Base-by-base conservation (phyloP, 108 stramenopile species). In the Nannochloropsis gaditana region DNA sequence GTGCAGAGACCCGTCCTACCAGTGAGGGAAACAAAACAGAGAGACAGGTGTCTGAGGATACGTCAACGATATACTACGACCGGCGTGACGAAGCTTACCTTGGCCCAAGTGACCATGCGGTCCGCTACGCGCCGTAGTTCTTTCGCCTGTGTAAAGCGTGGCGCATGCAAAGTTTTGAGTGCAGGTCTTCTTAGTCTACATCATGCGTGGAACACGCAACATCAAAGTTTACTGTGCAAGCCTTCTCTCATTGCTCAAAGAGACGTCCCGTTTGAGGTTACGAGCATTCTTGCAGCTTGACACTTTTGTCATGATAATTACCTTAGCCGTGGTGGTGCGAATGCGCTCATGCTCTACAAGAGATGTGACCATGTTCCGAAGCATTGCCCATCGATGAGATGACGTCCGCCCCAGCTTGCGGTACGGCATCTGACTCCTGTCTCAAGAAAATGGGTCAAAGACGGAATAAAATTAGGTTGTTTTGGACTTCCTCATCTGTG, bases 301-400 rank as follows among this genome's bases (percentile, higher is more conserved):
- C 31, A 31, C 31, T 31, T 31, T 31, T 31, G 31, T 31, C 1
- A 31, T 31, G 31, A 31, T 31, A 31, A 15, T 73, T 4, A 73
- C 59, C 87, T 95, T 95, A 80, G 97, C 93, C 11, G 94, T 83
- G 9, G 99, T 99, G 42, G 99, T 99, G 82, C 94, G 93, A 89
- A 99, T 96, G 43, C 99, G 94, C 86, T 99, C 99, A 90, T 98
- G 96, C 82, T 96, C 93, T 85, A 99, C 96, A 45, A 99, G 88
- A 45, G 95, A 96, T 59, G 96, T 96, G 21, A 97, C 95, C 93
- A 89, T 89, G 43, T 89, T 89, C 82, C 85, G 80, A 9, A 43
- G 21, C 42, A 80, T 43, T 80, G 44, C 43, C 11, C 15, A n/a
- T 11, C 43, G 21, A 83, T 44, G 44, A n/a, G 45, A 45, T 11